Percentiles rank a stretch among this genome's conserved stretches.
phyloP scores from a whole-genome alignment of 2,329 filamentous ascomycete species.

The Monosporascus sp. region DNA sequence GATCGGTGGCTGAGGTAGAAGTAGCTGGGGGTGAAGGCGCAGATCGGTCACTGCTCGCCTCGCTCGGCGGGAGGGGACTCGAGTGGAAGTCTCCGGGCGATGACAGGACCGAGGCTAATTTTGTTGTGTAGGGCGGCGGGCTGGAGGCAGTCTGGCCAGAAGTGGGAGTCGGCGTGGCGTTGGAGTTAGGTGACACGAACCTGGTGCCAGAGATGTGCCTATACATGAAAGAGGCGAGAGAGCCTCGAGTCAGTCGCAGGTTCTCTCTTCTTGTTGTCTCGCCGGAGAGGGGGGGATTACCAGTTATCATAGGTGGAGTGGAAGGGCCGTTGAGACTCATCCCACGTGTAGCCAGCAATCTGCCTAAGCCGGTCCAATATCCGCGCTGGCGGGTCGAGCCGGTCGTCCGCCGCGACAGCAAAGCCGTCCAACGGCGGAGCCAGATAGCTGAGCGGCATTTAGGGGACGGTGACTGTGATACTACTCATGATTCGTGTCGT shows the following conservation, averaged over 20 bases:
- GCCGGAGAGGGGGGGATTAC: conserved; percentile 32
- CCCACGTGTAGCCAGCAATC: conserved; percentile 71
- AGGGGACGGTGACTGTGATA: neutral
- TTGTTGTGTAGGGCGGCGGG: conserved; percentile 36
- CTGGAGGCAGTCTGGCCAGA: conserved; percentile 39
- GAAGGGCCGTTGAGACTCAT: conserved; percentile 53
- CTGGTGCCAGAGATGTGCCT: conserved; percentile 65
- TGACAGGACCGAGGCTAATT: conserved; percentile 36
- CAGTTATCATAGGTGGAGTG: conserved; percentile 84
- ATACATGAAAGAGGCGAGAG: conserved; percentile 13
- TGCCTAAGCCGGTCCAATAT: conserved; percentile 69
- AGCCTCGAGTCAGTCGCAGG: neutral
- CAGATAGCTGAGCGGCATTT: neutral
- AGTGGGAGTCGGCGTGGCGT: conserved; percentile 37
- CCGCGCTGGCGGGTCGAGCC: conserved; percentile 58
- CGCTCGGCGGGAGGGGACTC: conserved; percentile 30
- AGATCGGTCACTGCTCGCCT: conserved; percentile 34
- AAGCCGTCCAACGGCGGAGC: conserved; percentile 41
- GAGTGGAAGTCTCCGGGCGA: conserved; percentile 37
- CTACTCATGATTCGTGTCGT: neutral
- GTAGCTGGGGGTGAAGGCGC: conserved; percentile 27
- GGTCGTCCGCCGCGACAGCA: conserved; percentile 45
- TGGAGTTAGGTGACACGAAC: conserved; percentile 45
- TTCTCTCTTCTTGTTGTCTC: neutral
- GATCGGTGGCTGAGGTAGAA: conserved; percentile 37